Evolutionary conservation across 2,329 filamentous ascomycete genomes (phyloP), one percentile per base, ranked within the genome.

Genomic region (Ascochyta pisi): DNA sequence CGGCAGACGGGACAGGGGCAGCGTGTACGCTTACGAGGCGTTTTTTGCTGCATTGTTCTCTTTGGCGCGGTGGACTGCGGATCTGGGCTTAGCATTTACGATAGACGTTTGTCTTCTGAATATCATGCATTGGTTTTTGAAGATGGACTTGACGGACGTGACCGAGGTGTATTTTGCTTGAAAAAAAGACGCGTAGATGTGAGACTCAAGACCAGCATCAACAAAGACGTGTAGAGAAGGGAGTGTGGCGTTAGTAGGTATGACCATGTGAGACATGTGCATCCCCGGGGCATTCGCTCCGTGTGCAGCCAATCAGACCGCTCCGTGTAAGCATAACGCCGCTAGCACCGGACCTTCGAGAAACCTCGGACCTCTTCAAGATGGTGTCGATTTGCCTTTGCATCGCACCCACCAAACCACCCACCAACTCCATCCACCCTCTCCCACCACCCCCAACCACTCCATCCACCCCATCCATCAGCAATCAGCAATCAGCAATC

Each of bases 71-170:
- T 62, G 60, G 62, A 58, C 52, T 61, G 58, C 60, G 57, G 61
- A 64, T 57, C 45, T 62, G 62, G 55, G 57, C 47, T 67, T 63
- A 60, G 61, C 64, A 65, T 68, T 67, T 57, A 60, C 62, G 62
- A 71, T 71, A 68, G 67, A 70, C 61, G 31, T 57, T 63, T 57
- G 61, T 65, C 62, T 65, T 61, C 61, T 59, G 58, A 63, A 62
- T 62, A 64, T 63, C 41, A 50, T 34, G 53, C 47, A 56, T 56
- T 56, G 52, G 41, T 50, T 55, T 56, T 37, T 50, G 39, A 41
- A 19, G 8, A 10, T 19, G 19, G 19, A 3, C 19, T 19, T 19
- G 19, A 19, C 19, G 19, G 19, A 19, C 19, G 19, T 19, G 19
- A 58, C 57, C 16, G 50, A 50, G 47, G 29, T 31, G 29, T 29